Evolutionary conservation across 148 eudicot species (phyloP).

Genomic region (Rhododendron simsii): DNA sequence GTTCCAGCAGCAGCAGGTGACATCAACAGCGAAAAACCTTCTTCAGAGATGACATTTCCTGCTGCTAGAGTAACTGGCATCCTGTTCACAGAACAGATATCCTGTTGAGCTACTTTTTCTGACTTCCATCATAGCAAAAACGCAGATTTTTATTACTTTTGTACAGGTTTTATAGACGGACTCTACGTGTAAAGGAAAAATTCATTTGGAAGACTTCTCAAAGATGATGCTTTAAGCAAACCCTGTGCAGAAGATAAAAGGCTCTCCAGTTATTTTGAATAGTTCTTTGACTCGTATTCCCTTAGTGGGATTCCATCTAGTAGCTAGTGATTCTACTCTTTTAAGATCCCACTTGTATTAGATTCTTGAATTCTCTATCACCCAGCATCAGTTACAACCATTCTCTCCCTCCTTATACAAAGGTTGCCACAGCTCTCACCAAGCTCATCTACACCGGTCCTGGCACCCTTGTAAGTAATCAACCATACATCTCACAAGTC

Average conservation of each 20-base stretch:
- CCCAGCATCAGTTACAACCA: neutral
- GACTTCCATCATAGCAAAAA: neutral
- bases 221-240: neutral
- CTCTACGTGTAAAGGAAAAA: neutral
- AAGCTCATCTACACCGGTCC: neutral
- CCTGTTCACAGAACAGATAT: conserved; percentile 17
- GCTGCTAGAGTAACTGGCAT: conserved; percentile 73
- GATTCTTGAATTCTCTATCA: neutral
- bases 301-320: neutral
- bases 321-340: neutral
- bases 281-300: neutral
- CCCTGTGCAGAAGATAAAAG: neutral
- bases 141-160: neutral
- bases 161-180: neutral
- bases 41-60: conserved; percentile 48
- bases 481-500: neutral
- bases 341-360: neutral
- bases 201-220: neutral
- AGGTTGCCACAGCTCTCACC: neutral
- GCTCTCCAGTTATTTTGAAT: neutral
- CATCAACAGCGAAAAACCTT: conserved; percentile 61
- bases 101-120: no score
- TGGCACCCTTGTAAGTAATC: neutral
- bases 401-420: neutral
- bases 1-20: conserved; percentile 49